Evolutionary conservation across 306 rosid species (phyloP), one percentile per base, ranked within the genome.

Genomic region (Vigna trinervia): DNA sequence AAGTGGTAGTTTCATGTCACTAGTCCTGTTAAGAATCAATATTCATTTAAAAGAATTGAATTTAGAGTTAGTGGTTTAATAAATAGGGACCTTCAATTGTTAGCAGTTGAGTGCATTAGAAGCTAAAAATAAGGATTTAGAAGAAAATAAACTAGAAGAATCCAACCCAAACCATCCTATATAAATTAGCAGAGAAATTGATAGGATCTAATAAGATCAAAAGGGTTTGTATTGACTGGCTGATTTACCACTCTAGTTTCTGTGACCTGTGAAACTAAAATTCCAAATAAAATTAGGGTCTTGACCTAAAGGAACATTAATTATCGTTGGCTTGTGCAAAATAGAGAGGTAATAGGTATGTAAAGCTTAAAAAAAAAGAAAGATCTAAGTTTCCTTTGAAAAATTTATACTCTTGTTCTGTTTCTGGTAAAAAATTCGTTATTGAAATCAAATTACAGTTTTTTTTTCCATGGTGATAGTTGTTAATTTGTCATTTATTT

Each of bases 401-500:
- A 41, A 41, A 9, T 41, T 8, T 8, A 41, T 41, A 41, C 46
- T 9, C 8, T 41, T 39, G 45, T 39, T 41, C 12, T 41, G 46
- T 41, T 41, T 41, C 46, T 2, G 8, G 46, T 8, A 9, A 41
- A 41, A 41, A 9, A 9, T 8, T 41, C 48, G 63, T 50, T 32
- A 9, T 12, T 50, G 36, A 61, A 74, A 46, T 74, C 20, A 12
- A 43, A 50, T 50, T 13, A 50, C 6, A 26, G 52, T 52, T 28
- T 7, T 63, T 20, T 2, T 43, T 51, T 63, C 11, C 5, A 66
- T 26, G 81, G 43, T 43, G 53, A 20, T 50, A 65, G 46, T 0
- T 48, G 51, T 71, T 62, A 12, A 48, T 61, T 75, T 61, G 22
- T 12, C 22, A 28, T 67, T n/a, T 56, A 19, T 71, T 67, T 69